A percentile compares a stretch with the other conserved stretches of the same genome.
These are phyloP conservation scores for Lasiodiplodia gonubiensis DNA, from an alignment of 2,329 filamentous ascomycete species.

Conservation along the genomic window DNA sequence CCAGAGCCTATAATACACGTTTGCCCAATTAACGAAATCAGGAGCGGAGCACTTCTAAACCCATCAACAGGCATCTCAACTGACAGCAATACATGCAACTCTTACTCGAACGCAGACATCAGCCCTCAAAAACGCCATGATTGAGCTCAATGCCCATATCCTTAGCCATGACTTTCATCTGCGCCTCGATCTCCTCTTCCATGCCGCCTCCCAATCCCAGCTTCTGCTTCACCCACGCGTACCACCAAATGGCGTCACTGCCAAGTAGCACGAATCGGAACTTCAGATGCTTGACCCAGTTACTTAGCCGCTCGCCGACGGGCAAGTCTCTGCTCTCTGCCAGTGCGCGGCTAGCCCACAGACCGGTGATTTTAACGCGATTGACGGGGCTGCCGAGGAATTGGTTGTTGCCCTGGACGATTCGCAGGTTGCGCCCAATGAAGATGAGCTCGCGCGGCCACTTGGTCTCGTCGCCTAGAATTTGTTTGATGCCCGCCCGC, in stretches of 20 bases:
- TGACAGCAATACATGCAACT: background rate
- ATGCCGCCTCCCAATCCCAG: conserved; percentile 80
- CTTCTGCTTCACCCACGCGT: conserved; percentile 76
- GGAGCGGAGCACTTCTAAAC: background rate
- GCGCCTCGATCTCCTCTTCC: conserved; percentile 90
- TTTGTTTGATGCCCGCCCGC: conserved; percentile 74
- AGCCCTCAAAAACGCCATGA: conserved; percentile 88
- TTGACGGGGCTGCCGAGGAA: conserved; percentile 88
- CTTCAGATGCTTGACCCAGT: conserved; percentile 78
- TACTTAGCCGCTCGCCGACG: conserved; percentile 65
- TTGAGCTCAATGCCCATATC: conserved; percentile 92
- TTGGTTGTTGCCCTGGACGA: conserved; percentile 93
- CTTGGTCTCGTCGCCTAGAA: conserved; percentile 83
- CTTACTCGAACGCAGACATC: background rate
- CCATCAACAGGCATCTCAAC: background rate
- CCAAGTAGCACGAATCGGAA: conserved; percentile 78
- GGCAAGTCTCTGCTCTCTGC: conserved; percentile 73
- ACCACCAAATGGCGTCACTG: conserved; percentile 83
- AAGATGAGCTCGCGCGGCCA: conserved; percentile 92
- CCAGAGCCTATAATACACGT: background rate
- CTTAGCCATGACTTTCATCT: conserved; percentile 85
- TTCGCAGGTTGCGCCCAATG: conserved; percentile 88
- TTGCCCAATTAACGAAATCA: background rate
- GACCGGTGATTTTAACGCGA: conserved; percentile 89
- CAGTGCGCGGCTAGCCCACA: conserved; percentile 86